Evolutionary conservation across 2,329 filamentous ascomycete genomes (phyloP).

Genomic region (Paraphaeosphaeria minitans): DNA sequence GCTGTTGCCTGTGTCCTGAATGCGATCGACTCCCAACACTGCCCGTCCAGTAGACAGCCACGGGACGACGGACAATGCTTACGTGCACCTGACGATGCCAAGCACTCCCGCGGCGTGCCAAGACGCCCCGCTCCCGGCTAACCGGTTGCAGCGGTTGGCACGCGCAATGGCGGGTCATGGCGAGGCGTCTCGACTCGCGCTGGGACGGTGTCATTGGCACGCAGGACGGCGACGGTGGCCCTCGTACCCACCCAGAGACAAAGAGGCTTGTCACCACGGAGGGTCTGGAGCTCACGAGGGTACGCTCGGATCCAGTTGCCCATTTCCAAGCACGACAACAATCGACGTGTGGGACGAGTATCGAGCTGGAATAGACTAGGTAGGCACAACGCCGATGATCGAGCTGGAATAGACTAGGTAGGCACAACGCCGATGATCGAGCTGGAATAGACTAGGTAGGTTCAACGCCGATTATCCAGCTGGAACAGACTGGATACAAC

Average conservation of each 20-base stretch:
- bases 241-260: background rate
- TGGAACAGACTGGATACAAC: too few relatives aligned
- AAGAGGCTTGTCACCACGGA: background rate
- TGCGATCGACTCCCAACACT: background rate
- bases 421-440: too few relatives aligned
- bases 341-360: background rate
- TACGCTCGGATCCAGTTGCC: conserved; percentile 4
- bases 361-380: too few relatives aligned
- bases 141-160: background rate
- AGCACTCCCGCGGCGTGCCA: background rate
- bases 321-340: background rate
- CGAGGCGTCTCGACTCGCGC: background rate
- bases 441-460: too few relatives aligned
- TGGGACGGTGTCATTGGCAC: background rate
- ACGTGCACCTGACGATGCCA: conserved; percentile 10
- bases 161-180: background rate
- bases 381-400: too few relatives aligned
- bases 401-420: too few relatives aligned
- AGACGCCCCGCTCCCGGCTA: background rate
- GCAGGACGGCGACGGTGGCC: background rate
- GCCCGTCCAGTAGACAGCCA: background rate
- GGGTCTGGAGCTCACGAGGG: conserved; percentile 2
- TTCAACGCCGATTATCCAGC: too few relatives aligned
- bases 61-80: conserved; percentile 2
- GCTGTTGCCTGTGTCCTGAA: background rate